Evolutionary conservation across 2,329 filamentous ascomycete species (phyloP), one percentile per base, ranked within the genome.

Genomic region (Trichoderma polysporum): DNA sequence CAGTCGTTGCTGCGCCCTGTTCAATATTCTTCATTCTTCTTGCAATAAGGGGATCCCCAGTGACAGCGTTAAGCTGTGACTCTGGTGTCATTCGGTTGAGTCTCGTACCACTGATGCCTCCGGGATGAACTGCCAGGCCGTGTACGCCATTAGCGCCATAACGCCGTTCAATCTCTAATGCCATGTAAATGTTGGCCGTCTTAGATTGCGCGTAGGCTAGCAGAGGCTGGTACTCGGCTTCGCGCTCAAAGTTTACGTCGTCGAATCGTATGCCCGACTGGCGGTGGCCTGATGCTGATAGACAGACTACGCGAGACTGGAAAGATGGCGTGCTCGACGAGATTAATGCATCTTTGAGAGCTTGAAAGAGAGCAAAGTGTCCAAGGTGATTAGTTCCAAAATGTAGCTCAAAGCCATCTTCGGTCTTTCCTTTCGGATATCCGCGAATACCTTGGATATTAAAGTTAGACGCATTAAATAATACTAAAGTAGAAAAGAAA

Each of bases 341-440:
- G 19, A 64, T 15, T 3, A 64, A 13, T 7, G 77, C 78, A 2
- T 75, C 70, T 4, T 85, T 74, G 3, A 86, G 73, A 0, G 78
- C 70, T 29, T 84, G 77, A 68, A 85, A 83, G 15, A 87, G 71
- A 9, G 68, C 50, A 50, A 71, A 72, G 37, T 86, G 83, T 1
- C 74, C 78, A 0, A 87, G 73, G 69, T 87, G 81, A 69, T 85
- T 85, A 2, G 79, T 81, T 25, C 79, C 83, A 69, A 86, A 82
- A 66, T 86, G 84, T 0, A 72, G 73, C 65, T 87, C 84, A 68
- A 81, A 81, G 7, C 82, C 83, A 68, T 84, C 82, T 13, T 67
- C 68, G 0, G 80, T 84, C 29, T 58, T 73, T 69, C 65, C 72
- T 33, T 69, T 78, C 66, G 12, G 79, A n/a, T 76, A 39, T 56